A percentile compares a stretch with the other conserved stretches of the same genome.
Evolutionary conservation across 257 asterid genomes (phyloP).

Genomic region (Schizonepeta tenuifolia): DNA sequence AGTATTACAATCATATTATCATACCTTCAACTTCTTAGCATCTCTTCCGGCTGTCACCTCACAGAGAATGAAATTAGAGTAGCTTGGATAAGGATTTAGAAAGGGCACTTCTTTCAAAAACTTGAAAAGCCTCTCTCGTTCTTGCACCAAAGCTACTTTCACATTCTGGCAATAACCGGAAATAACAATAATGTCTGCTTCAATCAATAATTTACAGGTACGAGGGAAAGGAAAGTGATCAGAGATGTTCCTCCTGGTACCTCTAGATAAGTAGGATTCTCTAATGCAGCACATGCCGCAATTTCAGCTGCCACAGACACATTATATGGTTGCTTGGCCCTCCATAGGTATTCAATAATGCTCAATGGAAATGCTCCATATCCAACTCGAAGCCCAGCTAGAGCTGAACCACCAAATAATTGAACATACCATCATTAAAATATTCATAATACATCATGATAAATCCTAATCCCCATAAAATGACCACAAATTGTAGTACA

Average conservation of each 20-base stretch:
- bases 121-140: conserved; percentile 74
- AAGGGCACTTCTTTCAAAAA: conserved; percentile 89
- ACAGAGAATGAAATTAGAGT: conserved; percentile 93
- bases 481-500: background rate
- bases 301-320: conserved; percentile 98
- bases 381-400: conserved; percentile 96
- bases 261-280: conserved; percentile 86
- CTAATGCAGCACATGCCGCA: conserved; percentile 92
- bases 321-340: conserved; percentile 98
- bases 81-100: conserved; percentile 87
- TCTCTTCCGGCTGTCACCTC: conserved; percentile 85
- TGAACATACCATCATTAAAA: conserved; percentile 4
- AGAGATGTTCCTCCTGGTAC: conserved; percentile 39
- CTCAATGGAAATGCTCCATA: conserved; percentile 95
- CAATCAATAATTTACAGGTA: background rate
- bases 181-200: background rate
- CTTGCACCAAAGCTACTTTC: conserved; percentile 88
- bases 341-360: conserved; percentile 89
- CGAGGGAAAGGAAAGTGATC: background rate
- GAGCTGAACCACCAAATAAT: conserved; percentile 55
- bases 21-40: conserved; percentile 97
- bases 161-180: conserved; percentile 64
- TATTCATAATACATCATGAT: conserved; percentile 10
- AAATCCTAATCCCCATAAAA: background rate
- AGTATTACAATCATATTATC: background rate